Percentiles rank a stretch among this genome's conserved stretches.
These are phyloP conservation scores for Westerdykella aurantiaca DNA, from an alignment of 2,329 filamentous ascomycete genomes.

Conservation along the genomic window DNA sequence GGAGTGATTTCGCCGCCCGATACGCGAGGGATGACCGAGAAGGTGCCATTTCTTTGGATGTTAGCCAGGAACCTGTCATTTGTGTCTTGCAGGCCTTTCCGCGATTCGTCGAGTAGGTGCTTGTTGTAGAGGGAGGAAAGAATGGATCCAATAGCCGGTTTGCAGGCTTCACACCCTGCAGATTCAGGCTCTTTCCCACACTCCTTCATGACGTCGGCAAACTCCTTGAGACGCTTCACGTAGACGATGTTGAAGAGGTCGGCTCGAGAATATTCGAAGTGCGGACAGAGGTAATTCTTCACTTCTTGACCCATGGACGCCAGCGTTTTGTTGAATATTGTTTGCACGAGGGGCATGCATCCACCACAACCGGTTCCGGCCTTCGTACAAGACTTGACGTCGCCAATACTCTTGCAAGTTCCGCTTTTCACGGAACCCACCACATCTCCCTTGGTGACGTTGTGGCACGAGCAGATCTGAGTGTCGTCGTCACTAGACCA, in stretches of 20 bases:
- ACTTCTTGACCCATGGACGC: slow-evolving; percentile 78
- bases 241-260: slow-evolving; percentile 89
- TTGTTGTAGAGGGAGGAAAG: slow-evolving; percentile 77
- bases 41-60: slow-evolving; percentile 87
- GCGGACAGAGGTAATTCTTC: slow-evolving; percentile 77
- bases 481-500: slow-evolving; percentile 66
- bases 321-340: slow-evolving; percentile 89
- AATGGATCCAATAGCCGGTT: slow-evolving; percentile 75
- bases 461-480: slow-evolving; percentile 90
- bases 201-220: slow-evolving; percentile 71
- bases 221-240: slow-evolving; percentile 68
- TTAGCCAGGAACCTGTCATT: slow-evolving; percentile 86
- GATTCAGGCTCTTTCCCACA: slow-evolving; percentile 66
- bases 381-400: slow-evolving; percentile 86
- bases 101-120: slow-evolving; percentile 66
- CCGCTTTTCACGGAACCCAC: slow-evolving; percentile 67
- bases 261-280: slow-evolving; percentile 76
- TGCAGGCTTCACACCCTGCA: slow-evolving; percentile 82
- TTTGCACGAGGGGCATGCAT: slow-evolving; percentile 81
- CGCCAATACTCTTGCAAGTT: slow-evolving; percentile 71
- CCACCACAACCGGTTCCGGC: slow-evolving; percentile 87
- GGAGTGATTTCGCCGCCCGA: slow-evolving; percentile 82
- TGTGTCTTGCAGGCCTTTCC: slow-evolving; percentile 77
- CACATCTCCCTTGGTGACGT: slow-evolving; percentile 80
- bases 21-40: slow-evolving; percentile 78